Evolutionary conservation across 352 stramenopile genomes (phyloP), one percentile per base, ranked within the genome.

Genomic region (Plasmopara halstedii): DNA sequence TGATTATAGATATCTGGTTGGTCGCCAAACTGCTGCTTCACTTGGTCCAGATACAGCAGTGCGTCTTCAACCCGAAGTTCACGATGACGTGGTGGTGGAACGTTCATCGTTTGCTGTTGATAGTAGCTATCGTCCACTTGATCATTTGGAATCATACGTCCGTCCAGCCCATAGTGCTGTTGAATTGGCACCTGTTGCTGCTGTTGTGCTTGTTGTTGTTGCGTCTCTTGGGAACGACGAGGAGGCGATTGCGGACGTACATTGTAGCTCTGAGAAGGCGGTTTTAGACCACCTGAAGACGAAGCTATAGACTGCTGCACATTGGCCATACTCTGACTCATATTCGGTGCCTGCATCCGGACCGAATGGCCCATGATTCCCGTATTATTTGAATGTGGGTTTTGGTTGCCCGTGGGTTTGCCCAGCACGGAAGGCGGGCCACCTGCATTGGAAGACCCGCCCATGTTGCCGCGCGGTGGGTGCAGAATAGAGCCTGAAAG

Each of bases 1-100:
- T 99, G 95, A 75, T 99, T 99, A 88, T 99, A 99, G 32, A 99
- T 98, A 54, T 99, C 92, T 0, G 95, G 95, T 55, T 98, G 92
- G 68, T 99, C 94, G 31, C 91, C 89, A 73, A 99, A 99, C 73
- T 99, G 94, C 61, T 98, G 95, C 70, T 99, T 99, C 39, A 99
- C 96, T 74, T 99, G 95, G 62, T 99, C 96, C 10, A 99, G 69
- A 63, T 99, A 99, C 25, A 98, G 71, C 27, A 99, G 73, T n/a
- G 97, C 97, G 71, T 99, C 97, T 67, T 99, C 96, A 8, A 99
- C 96, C 27, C 80, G 73, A 2, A 94, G 63, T 46, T 94, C 82
- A 4, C 80, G 77, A 58, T 90, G 73, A 14, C 70, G 73, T 18
- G 74, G 70, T 6, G 55, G 61, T 2, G 57, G 50, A 0, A 22